Evolutionary conservation across 2,329 filamentous ascomycete genomes (phyloP), one percentile per base, ranked within the genome.

Genomic region (Diaporthe citri): DNA sequence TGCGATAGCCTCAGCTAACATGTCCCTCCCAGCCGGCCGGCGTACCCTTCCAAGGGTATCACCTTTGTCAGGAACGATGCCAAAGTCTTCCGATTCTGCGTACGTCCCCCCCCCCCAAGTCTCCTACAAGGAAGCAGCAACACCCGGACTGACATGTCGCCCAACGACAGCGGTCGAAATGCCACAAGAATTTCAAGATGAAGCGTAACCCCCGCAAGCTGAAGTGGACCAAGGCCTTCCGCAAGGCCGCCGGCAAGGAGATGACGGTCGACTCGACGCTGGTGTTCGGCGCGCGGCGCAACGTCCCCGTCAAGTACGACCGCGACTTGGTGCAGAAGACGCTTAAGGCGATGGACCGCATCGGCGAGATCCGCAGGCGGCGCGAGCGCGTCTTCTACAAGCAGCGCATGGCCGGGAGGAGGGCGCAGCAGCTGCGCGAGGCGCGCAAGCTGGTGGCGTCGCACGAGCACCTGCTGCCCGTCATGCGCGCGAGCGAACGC

Each of bases 241-340:
- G 95, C 82, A 93, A 93, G 83, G 91, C 93, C 25, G 93, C 94
- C 74, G 95, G 95, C 87, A 97, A 95, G 87, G 90, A 92, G 83
- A 92, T 97, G 95, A 94, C 94, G 74, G 96, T 98, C 85, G 97
- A 99, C 89, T 94, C 92, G 81, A 98, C 96, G 43, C 92, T 99
- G 76, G 93, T 95, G 82, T 98, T 98, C 86, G 94, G 95, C 77
- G 94, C 95, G 79, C 94, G 95, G 82, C 94, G 97, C 88, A 98
- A 99, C 88, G 91, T 97, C 43, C 97, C 97, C 78, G 92, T 97
- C 77, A 95, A 96, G 83, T 99, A 99, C 91, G 95, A 98, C 90
- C 93, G 97, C 85, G 95, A 97, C 80, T 91, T 98, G 78, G 92
- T 98, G 78, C 90, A 91, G 80, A 95, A 94, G 82, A 98, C 97